Evolutionary conservation across 495 filamentous ascomycete species (phyloP).

Genomic region (Tirmania nivea): DNA sequence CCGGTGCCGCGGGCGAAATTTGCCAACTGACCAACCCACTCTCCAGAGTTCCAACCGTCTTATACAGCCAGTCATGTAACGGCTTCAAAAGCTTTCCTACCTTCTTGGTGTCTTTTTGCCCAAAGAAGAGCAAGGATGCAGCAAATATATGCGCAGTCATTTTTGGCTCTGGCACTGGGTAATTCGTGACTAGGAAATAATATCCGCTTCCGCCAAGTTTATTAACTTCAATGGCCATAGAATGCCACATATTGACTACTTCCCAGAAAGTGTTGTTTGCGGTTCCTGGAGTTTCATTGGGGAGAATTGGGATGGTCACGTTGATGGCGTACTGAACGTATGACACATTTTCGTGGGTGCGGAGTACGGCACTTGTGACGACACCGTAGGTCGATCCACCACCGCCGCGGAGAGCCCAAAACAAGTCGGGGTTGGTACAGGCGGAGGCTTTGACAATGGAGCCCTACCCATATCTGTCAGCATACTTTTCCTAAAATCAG

Average conservation of each 20-base stretch:
- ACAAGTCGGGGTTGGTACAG: slow-evolving; percentile 38
- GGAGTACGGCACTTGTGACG: slow-evolving; percentile 27
- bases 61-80: neutral
- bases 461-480: slow-evolving; percentile 30
- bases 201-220: slow-evolving; percentile 23
- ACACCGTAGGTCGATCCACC: slow-evolving; percentile 35
- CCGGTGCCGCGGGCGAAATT: slow-evolving; percentile 10
- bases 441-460: slow-evolving; percentile 31
- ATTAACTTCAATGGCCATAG: slow-evolving; percentile 18
- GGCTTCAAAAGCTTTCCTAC: slow-evolving; percentile 5
- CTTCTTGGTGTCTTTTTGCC: slow-evolving; percentile 6
- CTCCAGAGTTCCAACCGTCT: neutral
- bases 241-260: slow-evolving; percentile 20
- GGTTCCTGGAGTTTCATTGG: slow-evolving; percentile 6
- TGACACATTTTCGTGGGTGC: slow-evolving; percentile 16
- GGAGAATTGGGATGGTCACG: slow-evolving; percentile 22
- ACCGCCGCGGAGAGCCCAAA: slow-evolving; percentile 42
- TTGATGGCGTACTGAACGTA: slow-evolving; percentile 8
- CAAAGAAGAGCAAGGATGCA: slow-evolving; percentile 10
- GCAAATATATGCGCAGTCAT: neutral
- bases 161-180: neutral
- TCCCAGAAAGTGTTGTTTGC: slow-evolving; percentile 18
- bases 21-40: neutral
- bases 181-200: slow-evolving; percentile 20
- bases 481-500: slow-evolving; percentile 33